A percentile compares a stretch with the other conserved stretches of the same genome.
These are phyloP conservation scores for Venturia oleaginea DNA, from an alignment of 2,329 filamentous ascomycete species.

Conservation along the genomic window DNA sequence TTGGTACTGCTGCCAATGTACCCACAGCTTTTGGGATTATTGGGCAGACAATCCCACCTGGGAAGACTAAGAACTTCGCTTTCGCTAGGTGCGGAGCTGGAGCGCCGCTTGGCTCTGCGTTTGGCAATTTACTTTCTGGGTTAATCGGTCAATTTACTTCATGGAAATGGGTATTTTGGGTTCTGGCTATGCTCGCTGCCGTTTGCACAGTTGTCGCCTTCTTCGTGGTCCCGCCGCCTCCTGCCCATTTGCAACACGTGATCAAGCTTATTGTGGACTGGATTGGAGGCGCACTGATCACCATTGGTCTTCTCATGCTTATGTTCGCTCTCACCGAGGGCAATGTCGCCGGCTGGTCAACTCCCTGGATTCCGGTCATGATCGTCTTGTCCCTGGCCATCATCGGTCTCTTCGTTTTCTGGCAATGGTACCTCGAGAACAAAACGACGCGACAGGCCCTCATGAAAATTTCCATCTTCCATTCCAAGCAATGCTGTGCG, in stretches of 20 bases:
- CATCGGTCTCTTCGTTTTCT: slow-evolving; percentile 47
- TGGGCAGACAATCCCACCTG: slow-evolving; percentile 56
- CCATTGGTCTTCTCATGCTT: slow-evolving; percentile 51
- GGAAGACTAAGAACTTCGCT: slow-evolving; percentile 61
- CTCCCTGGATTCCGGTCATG: slow-evolving; percentile 51
- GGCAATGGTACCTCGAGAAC: slow-evolving; percentile 53
- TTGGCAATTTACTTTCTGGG: slow-evolving; percentile 56
- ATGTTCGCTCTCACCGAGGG: slow-evolving; percentile 61
- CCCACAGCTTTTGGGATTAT: slow-evolving; percentile 64
- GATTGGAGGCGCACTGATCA: slow-evolving; percentile 56
- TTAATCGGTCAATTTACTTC: slow-evolving; percentile 52
- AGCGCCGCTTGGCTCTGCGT: slow-evolving; percentile 54
- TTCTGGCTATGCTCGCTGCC: slow-evolving; percentile 51
- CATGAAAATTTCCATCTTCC: slow-evolving; percentile 59
- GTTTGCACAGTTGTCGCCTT: slow-evolving; percentile 48
- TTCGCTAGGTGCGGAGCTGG: slow-evolving; percentile 57
- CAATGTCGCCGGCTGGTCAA: slow-evolving; percentile 59
- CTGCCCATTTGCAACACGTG: slow-evolving; percentile 23
- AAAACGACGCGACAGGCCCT: slow-evolving; percentile 45
- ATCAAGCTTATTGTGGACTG: slow-evolving; percentile 50
- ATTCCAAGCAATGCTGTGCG: slow-evolving; percentile 49
- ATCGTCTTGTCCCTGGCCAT: slow-evolving; percentile 51
- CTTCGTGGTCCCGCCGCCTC: slow-evolving; percentile 50
- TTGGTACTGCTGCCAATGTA: slow-evolving; percentile 60
- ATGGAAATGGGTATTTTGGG: slow-evolving; percentile 47